Evolutionary conservation across 768 basidiomycete species (phyloP).

Genomic region (Scleroderma bovista): DNA sequence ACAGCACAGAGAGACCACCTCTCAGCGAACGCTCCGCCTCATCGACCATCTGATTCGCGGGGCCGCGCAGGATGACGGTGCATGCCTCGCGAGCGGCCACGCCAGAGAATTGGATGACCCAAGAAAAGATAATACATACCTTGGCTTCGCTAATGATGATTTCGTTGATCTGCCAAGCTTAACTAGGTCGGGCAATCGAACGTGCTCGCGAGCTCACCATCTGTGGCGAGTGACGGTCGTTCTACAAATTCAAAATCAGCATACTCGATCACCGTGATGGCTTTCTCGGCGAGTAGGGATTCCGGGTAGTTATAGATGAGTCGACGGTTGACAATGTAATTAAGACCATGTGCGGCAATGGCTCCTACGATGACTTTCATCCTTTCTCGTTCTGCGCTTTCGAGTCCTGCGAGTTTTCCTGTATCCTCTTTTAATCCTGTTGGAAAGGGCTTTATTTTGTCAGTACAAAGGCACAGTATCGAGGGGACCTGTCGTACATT

Average conservation of each 20-base stretch:
- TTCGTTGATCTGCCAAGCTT: slow-evolving; percentile 96
- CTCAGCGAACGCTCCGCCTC: slow-evolving; percentile 97
- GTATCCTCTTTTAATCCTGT: slow-evolving; percentile 96
- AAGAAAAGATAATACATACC: slow-evolving; percentile 39
- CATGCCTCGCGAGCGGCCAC: slow-evolving; percentile 97
- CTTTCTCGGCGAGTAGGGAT: slow-evolving; percentile 87
- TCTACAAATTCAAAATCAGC: slow-evolving; percentile 99
- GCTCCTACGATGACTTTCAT: slow-evolving; percentile 98
- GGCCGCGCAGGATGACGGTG: slow-evolving; percentile 95
- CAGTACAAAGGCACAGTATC: slow-evolving; percentile 41
- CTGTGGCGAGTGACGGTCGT: slow-evolving; percentile 89
- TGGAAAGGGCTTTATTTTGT: slow-evolving; percentile 99
- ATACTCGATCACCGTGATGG: slow-evolving; percentile 95
- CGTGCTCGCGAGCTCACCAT: slow-evolving; percentile 94
- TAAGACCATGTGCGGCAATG: slow-evolving; percentile 93
- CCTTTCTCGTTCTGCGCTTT: slow-evolving; percentile 96
- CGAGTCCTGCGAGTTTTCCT: slow-evolving; percentile 95
- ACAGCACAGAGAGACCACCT: slow-evolving; percentile 94
- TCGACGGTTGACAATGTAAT: slow-evolving; percentile 95
- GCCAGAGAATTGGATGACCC: slow-evolving; percentile 99
- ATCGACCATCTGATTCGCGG: slow-evolving; percentile 98
- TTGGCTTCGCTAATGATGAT: slow-evolving; percentile 99
- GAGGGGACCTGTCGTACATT: slow-evolving; percentile 54
- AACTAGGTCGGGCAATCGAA: slow-evolving; percentile 89
- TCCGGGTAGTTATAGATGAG: slow-evolving; percentile 99